A percentile compares a stretch with the other conserved stretches of the same genome.
These are phyloP conservation scores for Pulveroboletus sp. DNA, from an alignment of 768 basidiomycete species.

Conservation along the genomic window DNA sequence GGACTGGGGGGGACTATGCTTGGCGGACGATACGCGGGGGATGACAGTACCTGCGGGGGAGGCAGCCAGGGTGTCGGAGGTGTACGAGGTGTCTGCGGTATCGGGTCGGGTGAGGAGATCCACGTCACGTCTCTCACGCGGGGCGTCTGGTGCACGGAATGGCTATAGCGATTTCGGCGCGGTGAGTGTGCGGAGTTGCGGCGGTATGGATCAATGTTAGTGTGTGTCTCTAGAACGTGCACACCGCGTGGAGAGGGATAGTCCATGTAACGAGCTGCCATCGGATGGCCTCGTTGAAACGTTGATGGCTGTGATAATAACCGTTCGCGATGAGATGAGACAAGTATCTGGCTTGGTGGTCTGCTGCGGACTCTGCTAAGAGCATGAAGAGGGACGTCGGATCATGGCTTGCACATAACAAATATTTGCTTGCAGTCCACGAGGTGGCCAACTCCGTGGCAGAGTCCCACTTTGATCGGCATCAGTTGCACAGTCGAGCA, in stretches of 20 bases:
- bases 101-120: slow-evolving; percentile 18
- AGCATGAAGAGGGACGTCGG: neutral
- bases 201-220: slow-evolving; percentile 8
- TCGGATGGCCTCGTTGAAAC: neutral
- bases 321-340: neutral
- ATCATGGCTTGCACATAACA: neutral
- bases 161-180: slow-evolving; percentile 22
- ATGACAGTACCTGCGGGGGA: slow-evolving; percentile 2
- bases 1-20: slow-evolving; percentile 18
- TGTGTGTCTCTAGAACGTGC: slow-evolving; percentile 17
- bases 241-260: slow-evolving; percentile 23
- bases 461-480: too few species aligned
- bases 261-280: slow-evolving; percentile 23
- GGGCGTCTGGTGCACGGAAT: slow-evolving; percentile 16
- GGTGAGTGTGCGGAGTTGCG: neutral
- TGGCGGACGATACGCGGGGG: slow-evolving; percentile 13
- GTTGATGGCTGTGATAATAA: neutral
- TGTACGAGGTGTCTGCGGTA: slow-evolving; percentile 7
- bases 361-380: neutral
- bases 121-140: slow-evolving; percentile 22
- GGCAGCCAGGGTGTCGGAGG: slow-evolving; percentile 4
- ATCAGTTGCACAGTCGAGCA: neutral
- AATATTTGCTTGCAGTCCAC: too few species aligned
- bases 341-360: neutral
- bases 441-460: too few species aligned